Evolutionary conservation across 139 green algal species (phyloP).

Genomic region (Chara braunii): DNA sequence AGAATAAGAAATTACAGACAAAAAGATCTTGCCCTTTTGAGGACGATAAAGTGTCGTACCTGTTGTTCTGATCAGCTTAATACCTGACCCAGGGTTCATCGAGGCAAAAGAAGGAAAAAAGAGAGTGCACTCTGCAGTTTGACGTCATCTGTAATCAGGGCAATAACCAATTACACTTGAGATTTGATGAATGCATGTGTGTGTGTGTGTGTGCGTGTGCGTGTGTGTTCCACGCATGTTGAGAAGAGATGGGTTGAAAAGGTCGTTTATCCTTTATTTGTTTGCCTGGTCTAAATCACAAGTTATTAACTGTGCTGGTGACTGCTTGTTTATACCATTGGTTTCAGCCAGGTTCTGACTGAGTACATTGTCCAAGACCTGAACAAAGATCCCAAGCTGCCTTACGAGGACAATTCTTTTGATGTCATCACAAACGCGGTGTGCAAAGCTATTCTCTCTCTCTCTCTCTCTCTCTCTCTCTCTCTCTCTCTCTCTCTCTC

Average conservation of each 20-base stretch:
- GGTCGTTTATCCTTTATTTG: no score
- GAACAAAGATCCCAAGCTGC: slow-evolving; percentile 64
- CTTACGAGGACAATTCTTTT: slow-evolving; percentile 75
- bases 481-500: no score
- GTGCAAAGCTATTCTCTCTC: slow-evolving; percentile 4
- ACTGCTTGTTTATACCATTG: not conserved
- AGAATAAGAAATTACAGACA: no score
- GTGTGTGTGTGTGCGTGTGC: not conserved
- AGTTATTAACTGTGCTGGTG: not conserved
- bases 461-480: not conserved
- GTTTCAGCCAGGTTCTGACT: slow-evolving; percentile 33
- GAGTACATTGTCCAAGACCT: slow-evolving; percentile 58
- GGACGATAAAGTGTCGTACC: no score
- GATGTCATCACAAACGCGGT: slow-evolving; percentile 68
- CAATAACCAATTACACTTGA: not conserved
- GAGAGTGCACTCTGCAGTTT: no score
- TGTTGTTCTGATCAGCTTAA: no score
- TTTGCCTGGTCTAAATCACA: no score
- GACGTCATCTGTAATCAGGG: no score
- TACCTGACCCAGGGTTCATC: no score
- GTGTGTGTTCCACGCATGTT: not conserved
- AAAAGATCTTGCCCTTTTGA: no score
- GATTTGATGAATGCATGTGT: not conserved
- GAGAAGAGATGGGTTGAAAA: no score
- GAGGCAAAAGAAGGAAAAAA: no score